Percentiles rank a stretch among this genome's conserved stretches.
Conservation (phyloP, 306 rosid genomes). For the Fragaria ananassa region DNA sequence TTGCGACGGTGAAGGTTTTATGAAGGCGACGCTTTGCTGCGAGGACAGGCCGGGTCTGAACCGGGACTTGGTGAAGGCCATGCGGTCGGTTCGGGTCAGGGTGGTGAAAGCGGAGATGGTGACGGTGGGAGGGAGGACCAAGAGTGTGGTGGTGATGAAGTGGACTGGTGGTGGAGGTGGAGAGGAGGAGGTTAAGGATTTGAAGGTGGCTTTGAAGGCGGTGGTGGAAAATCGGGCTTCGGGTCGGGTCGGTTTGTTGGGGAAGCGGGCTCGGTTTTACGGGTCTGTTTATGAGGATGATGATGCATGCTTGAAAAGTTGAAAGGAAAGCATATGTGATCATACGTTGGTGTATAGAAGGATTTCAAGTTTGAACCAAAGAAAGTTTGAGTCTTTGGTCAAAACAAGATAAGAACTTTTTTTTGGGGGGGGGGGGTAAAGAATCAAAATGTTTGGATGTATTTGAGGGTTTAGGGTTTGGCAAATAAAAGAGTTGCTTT, state of each 20-base stretch:
- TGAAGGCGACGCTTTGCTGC: slow-evolving; percentile 73
- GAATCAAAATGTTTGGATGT: not conserved
- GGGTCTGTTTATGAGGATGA: slow-evolving; percentile 22
- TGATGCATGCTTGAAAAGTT: not conserved
- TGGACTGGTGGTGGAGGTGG: slow-evolving; percentile 35
- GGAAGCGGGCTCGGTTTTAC: slow-evolving; percentile 51
- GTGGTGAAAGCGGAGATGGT: slow-evolving; percentile 69
- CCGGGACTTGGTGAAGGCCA: slow-evolving; percentile 56
- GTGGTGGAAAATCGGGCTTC: slow-evolving; percentile 67
- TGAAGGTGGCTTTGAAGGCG: slow-evolving; percentile 78
- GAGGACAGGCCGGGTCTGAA: slow-evolving; percentile 70
- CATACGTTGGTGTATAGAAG: not conserved
- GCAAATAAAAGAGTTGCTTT: not conserved
- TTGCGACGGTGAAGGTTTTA: slow-evolving; percentile 30
- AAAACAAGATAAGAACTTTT: not conserved
- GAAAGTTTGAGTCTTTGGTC: not conserved
- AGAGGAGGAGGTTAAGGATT: slow-evolving; percentile 36
- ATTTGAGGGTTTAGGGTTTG: not conserved
- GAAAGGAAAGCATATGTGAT: not conserved
- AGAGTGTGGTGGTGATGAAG: slow-evolving; percentile 58
- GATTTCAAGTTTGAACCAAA: not conserved
- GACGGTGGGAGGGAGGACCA: slow-evolving; percentile 79
- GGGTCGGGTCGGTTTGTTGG: slow-evolving; percentile 30
- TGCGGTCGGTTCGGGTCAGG: slow-evolving; percentile 51
- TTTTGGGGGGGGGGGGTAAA: no score